Base-by-base conservation (phyloP, 2,329 filamentous ascomycete species). In the Ilyonectria sp. region DNA sequence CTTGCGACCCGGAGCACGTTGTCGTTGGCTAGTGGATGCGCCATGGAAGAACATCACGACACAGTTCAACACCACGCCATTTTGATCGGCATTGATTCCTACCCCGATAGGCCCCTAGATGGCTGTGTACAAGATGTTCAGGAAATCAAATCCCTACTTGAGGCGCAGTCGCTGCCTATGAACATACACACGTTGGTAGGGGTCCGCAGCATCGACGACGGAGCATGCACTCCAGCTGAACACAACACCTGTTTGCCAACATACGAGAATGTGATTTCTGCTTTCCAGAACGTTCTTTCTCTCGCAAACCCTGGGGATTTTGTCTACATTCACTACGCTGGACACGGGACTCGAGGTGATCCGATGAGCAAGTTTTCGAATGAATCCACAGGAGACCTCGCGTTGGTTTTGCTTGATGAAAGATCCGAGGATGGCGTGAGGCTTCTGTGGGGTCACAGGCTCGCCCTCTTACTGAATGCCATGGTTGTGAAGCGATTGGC, bases 301-400 rank as follows among this genome's bases (percentile, higher is more conserved):
- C n/a, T 5, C 11, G 60, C 59, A 2, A 2, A 35, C 13, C 2
- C 54, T 8, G 60, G 55, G 6, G 60, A 67, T 19, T 60, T 53
- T 26, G 60, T 64, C 19, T 68, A 64, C 43, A 47, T 68, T 15
- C 65, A 68, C 21, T 68, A 47, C 52, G 63, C 65, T 3, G 65
- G 65, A 2, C 65, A 68, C 31, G 65, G 65, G 40, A 68, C 65
- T 6, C 21, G 54, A 15, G 11, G 31, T 3, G 19, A 17, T 2
- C 21, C 56, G 19, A 26, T 21, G 15, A 37, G 17, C 7, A 21
- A 26, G 7, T 49, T 40, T 3, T 60, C 57, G 0, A 63, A 68
- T 2, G 10, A 47, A 2, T 26, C 44, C 4, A 61, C 65, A 4
- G 65, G 69, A 0, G 64, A 67, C 4, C 31, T 72, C 7, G 70